phyloP scores from a whole-genome alignment of 305 asterid species.

The Solanum hybrid region DNA sequence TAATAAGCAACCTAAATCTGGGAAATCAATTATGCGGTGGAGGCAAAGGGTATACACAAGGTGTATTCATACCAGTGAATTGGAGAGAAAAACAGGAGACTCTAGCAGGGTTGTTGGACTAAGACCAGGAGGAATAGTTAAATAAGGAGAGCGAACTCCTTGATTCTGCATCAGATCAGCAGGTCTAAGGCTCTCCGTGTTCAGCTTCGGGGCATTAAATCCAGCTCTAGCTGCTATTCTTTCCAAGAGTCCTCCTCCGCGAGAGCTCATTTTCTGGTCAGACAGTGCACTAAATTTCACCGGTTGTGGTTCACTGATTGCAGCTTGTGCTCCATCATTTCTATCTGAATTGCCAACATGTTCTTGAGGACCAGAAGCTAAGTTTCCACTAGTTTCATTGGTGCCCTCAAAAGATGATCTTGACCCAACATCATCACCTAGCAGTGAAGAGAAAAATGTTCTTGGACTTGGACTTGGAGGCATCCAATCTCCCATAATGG shows the following conservation, averaged over 20 bases:
- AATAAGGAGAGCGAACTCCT: slow-evolving; percentile 54
- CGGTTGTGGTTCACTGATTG: slow-evolving; percentile 16
- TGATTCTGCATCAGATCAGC: slow-evolving; percentile 40
- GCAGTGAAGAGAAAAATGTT: slow-evolving; percentile 22
- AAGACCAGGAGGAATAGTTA: slow-evolving; percentile 79
- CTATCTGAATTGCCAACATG: slow-evolving; percentile 11
- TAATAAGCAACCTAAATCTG: background rate
- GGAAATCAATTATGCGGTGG: background rate
- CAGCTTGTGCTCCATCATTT: slow-evolving; percentile 16
- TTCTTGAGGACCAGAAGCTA: slow-evolving; percentile 16
- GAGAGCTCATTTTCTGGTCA: slow-evolving; percentile 30
- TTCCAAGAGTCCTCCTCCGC: slow-evolving; percentile 59
- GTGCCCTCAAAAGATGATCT: slow-evolving; percentile 12
- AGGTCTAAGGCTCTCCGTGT: slow-evolving; percentile 61
- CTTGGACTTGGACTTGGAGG: slow-evolving; percentile 46
- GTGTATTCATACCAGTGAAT: slow-evolving; percentile 47
- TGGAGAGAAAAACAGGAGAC: slow-evolving; percentile 79
- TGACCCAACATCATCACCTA: slow-evolving; percentile 23
- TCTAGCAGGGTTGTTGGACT: slow-evolving; percentile 84
- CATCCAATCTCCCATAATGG: slow-evolving; percentile 67
- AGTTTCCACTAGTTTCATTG: slow-evolving; percentile 22
- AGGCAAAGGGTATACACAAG: background rate
- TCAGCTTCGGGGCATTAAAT: slow-evolving; percentile 75
- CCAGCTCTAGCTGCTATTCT: slow-evolving; percentile 87
- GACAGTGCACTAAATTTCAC: slow-evolving; percentile 18